These are phyloP conservation scores for Gracilariopsis chorda DNA, from an alignment of 23 red algal species.

Conservation along the genomic window DNA sequence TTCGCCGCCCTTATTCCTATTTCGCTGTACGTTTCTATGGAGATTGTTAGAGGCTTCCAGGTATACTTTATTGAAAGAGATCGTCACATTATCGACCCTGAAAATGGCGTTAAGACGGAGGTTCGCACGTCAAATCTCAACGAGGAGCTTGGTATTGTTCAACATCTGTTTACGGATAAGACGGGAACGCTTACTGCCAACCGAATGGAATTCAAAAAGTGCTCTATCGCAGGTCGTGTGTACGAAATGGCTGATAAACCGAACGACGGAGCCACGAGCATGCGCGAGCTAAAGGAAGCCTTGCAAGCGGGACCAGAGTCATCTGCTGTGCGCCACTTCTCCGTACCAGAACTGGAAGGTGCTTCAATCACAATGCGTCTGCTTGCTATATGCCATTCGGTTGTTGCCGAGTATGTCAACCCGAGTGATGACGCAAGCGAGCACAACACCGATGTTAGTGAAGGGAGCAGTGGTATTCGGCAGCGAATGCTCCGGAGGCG, in stretches of 20 bases:
- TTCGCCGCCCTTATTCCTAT: constrained; percentile 83
- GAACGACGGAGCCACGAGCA: constrained; percentile 4
- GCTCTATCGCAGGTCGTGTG: constrained; percentile 68
- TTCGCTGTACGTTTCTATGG: constrained; percentile 89
- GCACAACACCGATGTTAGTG: constrained; percentile 8
- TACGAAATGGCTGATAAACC: constrained; percentile 26
- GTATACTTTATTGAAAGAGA: constrained; percentile 87
- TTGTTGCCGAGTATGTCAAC: constrained; percentile 44
- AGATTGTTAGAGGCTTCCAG: constrained; percentile 89
- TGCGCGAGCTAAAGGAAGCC: constrained; percentile 35
- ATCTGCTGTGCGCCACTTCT: constrained; percentile 12
- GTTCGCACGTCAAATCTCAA: constrained; percentile 90
- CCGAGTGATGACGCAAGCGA: neutral
- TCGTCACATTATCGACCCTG: constrained; percentile 40
- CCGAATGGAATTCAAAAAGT: constrained; percentile 86
- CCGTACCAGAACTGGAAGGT: neutral
- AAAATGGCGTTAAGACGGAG: constrained; percentile 49
- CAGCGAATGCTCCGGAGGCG: constrained; percentile 1
- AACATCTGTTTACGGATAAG: constrained; percentile 92
- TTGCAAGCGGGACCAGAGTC: constrained; percentile 42
- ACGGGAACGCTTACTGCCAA: constrained; percentile 96
- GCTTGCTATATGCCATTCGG: constrained; percentile 84
- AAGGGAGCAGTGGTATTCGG: neutral
- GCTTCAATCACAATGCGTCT: constrained; percentile 61
- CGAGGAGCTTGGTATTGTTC: constrained; percentile 86